Conservation (phyloP, 116 monocot species). For the Trichopus zeylanicus region DNA sequence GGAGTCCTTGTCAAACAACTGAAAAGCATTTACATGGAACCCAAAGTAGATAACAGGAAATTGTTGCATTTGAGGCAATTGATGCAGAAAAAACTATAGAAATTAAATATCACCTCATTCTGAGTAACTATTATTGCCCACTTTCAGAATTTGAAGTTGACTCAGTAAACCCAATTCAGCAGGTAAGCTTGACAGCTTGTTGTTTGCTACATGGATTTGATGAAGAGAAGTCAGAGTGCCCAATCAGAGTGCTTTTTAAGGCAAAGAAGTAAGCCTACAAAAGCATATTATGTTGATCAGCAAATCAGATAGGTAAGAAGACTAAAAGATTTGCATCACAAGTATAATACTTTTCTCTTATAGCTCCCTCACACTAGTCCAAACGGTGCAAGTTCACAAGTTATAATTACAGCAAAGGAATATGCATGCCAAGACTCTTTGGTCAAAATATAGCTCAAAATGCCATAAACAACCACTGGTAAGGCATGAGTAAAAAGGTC, state of each 20-base stretch:
- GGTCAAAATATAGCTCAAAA: too few relatives aligned
- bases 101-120: neutral
- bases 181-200: slow-evolving; percentile 62
- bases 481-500: neutral
- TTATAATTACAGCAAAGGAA: too few relatives aligned
- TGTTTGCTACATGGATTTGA: slow-evolving; percentile 66
- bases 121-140: slow-evolving; percentile 51
- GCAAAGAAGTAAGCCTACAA: slow-evolving; percentile 57
- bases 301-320: neutral
- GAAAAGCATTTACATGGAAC: too few relatives aligned
- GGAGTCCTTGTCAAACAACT: too few relatives aligned
- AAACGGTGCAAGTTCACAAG: too few relatives aligned
- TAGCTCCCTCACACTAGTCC: too few relatives aligned
- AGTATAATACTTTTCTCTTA: too few relatives aligned
- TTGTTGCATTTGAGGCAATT: neutral
- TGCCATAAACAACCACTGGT: too few relatives aligned
- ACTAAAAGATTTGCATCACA: neutral
- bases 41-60: too few relatives aligned
- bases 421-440: neutral
- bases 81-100: neutral
- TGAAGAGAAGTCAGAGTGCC: slow-evolving; percentile 55
- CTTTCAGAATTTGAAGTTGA: slow-evolving; percentile 66
- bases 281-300: neutral
- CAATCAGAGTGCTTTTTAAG: slow-evolving; percentile 49
- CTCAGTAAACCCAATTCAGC: slow-evolving; percentile 54